phyloP scores from a whole-genome alignment of 768 basidiomycete genomes.

The Chalciporus pseudorubinellus region DNA sequence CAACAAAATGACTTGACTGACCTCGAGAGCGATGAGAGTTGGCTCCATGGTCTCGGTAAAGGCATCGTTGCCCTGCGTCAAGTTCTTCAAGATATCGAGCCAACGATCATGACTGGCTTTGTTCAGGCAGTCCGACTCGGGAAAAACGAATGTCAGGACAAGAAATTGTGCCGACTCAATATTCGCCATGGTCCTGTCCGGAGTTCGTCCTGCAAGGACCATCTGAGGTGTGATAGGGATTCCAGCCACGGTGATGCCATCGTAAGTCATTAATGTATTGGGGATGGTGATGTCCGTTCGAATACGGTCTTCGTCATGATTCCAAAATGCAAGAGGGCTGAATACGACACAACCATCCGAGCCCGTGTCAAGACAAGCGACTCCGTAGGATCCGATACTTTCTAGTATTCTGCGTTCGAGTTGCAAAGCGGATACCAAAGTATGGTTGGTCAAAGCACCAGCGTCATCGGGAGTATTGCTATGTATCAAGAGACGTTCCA shows the following conservation, averaged over 20 bases:
- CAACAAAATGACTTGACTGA: conserved; percentile 16
- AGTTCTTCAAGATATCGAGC: conserved; percentile 52
- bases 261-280: conserved; percentile 55
- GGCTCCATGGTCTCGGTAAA: conserved; percentile 43
- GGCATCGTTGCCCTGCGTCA: conserved; percentile 36
- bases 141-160: conserved; percentile 81
- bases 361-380: conserved; percentile 53
- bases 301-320: conserved; percentile 54
- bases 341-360: conserved; percentile 64
- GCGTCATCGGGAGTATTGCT: conserved; percentile 42
- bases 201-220: conserved; percentile 69
- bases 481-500: conserved; percentile 75
- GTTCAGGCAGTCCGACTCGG: conserved; percentile 66
- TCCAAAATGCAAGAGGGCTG: conserved; percentile 77
- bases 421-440: conserved; percentile 60
- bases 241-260: conserved; percentile 54
- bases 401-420: conserved; percentile 60
- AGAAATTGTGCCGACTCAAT: conserved; percentile 69
- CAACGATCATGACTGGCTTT: conserved; percentile 61
- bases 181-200: conserved; percentile 47
- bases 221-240: conserved; percentile 68
- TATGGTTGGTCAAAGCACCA: conserved; percentile 57
- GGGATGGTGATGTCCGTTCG: conserved; percentile 54
- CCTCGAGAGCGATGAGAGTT: conserved; percentile 45
- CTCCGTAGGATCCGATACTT: conserved; percentile 36